phyloP scores from a whole-genome alignment of 2,329 filamentous ascomycete species.

The Mariannaea elegans region DNA sequence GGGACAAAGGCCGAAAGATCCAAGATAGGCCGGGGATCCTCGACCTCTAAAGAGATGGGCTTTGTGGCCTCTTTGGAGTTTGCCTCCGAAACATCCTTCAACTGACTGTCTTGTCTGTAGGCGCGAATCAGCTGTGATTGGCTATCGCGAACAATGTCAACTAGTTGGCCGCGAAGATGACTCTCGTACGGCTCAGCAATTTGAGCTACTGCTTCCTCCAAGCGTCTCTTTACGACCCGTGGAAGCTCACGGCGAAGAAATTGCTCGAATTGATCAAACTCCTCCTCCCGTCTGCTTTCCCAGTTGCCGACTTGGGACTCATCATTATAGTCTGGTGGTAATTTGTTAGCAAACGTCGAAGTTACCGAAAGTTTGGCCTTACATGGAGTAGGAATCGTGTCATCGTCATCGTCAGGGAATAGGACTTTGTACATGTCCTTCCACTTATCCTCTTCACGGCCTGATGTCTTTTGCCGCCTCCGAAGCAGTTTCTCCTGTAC shows the following conservation, averaged over 20 bases:
- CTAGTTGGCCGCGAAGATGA: not conserved
- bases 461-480: not conserved
- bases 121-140: not conserved
- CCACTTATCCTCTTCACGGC: not conserved
- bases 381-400: not conserved
- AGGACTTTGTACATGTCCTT: not conserved
- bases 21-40: too few relatives aligned
- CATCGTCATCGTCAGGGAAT: not conserved
- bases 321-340: not conserved
- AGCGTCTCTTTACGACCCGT: not conserved
- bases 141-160: not conserved
- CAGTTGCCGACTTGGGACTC: not conserved
- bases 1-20: too few relatives aligned
- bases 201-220: not conserved
- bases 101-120: too few relatives aligned
- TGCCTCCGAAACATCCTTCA: too few relatives aligned
- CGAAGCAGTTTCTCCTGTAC: not conserved
- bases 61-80: too few relatives aligned
- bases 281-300: not conserved
- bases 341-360: not conserved
- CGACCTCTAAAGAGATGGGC: too few relatives aligned
- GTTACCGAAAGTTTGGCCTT: not conserved
- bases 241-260: not conserved
- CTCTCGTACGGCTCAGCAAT: not conserved
- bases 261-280: not conserved